A percentile compares a stretch with the other conserved stretches of the same genome.
These are phyloP conservation scores for Capillidium rhysosporum DNA, from an alignment of 371 early-diverging fungal species.

Conservation along the genomic window DNA sequence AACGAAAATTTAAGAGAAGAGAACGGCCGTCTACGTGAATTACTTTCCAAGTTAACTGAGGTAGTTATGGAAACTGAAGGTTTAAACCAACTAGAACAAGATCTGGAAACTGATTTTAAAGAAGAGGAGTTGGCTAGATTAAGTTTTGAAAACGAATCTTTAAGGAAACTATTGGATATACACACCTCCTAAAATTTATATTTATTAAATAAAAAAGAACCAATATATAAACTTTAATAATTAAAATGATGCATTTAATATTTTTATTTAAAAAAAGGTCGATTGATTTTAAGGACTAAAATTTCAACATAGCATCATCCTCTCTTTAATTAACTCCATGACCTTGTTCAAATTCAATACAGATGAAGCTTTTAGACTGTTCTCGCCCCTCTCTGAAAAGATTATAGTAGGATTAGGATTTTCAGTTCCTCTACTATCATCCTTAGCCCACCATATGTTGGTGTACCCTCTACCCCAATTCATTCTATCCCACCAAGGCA, in stretches of 20 bases:
- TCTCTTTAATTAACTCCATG: not conserved
- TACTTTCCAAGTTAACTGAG: not conserved
- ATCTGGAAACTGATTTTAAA: not conserved
- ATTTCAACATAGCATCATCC: not conserved
- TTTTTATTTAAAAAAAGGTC: too few species aligned
- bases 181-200: too few species aligned
- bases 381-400: not conserved
- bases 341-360: not conserved
- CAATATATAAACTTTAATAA: too few species aligned
- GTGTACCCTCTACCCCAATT: conserved; percentile 5
- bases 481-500: conserved; percentile 5
- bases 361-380: not conserved
- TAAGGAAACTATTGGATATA: not conserved
- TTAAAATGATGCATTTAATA: too few species aligned
- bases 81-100: not conserved
- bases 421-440: not conserved
- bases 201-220: too few species aligned
- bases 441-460: conserved; percentile 7
- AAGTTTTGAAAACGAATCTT: not conserved
- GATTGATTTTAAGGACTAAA: too few species aligned
- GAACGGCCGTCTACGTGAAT: not conserved
- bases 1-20: not conserved
- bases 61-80: not conserved
- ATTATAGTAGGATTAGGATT: not conserved
- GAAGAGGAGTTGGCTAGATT: not conserved